phyloP scores from a whole-genome alignment of 2,329 filamentous ascomycete species.

The Penicillium sumatraense region DNA sequence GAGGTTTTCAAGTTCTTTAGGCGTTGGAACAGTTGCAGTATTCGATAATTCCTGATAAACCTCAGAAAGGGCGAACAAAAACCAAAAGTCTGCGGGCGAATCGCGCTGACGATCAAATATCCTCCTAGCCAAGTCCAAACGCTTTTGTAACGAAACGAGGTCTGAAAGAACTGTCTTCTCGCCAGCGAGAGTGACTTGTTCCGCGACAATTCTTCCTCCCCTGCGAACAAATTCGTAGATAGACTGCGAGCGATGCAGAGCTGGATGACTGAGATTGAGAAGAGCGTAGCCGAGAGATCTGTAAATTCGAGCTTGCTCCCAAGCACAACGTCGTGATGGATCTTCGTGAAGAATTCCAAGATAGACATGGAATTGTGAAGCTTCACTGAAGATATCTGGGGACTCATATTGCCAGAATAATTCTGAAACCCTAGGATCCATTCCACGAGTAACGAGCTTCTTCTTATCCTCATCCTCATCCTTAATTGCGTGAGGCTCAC shows the following conservation, averaged over 20 bases:
- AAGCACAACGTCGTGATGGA: constrained; percentile 59
- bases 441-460: neutral
- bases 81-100: constrained; percentile 34
- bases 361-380: constrained; percentile 57
- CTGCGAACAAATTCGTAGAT: constrained; percentile 43
- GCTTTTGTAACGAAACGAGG: constrained; percentile 23
- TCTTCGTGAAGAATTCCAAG: constrained; percentile 67
- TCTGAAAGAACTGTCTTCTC: constrained; percentile 23
- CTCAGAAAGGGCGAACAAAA: constrained; percentile 39
- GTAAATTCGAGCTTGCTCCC: constrained; percentile 58
- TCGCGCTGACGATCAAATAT: constrained; percentile 11
- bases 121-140: constrained; percentile 25
- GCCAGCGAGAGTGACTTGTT: constrained; percentile 30
- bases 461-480: neutral
- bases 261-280: constrained; percentile 45
- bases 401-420: constrained; percentile 51
- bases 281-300: constrained; percentile 62
- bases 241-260: constrained; percentile 19
- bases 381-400: constrained; percentile 21
- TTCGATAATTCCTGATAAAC: constrained; percentile 27
- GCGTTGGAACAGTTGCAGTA: constrained; percentile 17
- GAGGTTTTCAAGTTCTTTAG: constrained; percentile 31
- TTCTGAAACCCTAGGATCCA: constrained; percentile 59
- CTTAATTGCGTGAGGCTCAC: neutral
- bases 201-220: constrained; percentile 39